Conservation (phyloP, 345 rosid genomes). For the Eucalyptus tenuipes region DNA sequence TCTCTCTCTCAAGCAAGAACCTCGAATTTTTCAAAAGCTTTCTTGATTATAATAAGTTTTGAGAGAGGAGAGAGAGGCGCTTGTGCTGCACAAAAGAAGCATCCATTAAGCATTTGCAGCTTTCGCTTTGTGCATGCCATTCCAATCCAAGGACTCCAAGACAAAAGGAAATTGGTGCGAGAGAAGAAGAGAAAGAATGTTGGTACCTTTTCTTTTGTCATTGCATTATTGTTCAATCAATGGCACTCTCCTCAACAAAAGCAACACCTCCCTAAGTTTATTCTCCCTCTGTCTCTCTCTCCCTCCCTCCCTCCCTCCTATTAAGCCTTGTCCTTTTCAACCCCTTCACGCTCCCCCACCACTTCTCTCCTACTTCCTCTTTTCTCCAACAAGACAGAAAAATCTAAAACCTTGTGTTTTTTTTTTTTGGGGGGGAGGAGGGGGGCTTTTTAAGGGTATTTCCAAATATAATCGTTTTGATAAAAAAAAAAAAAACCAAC, state of each 20-base stretch:
- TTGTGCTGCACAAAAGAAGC: slow-evolving; percentile 21
- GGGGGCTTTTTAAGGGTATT: background rate
- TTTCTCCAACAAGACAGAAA: background rate
- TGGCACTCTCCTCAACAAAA: background rate
- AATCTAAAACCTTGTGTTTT: background rate
- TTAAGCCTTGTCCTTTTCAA: slow-evolving; percentile 16
- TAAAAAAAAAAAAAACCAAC: background rate
- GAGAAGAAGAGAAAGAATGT: slow-evolving; percentile 15
- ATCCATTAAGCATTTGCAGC: slow-evolving; percentile 46
- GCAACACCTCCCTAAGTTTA: slow-evolving; percentile 21
- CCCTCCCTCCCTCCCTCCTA: background rate
- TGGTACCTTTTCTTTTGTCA: slow-evolving; percentile 21
- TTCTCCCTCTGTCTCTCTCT: slow-evolving; percentile 9
- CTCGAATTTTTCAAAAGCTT: background rate
- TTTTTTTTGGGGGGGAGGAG: accelerated
- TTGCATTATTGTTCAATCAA: slow-evolving; percentile 31
- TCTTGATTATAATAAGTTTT: background rate
- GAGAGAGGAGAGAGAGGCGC: background rate
- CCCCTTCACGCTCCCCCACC: background rate
- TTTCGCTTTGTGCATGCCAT: slow-evolving; percentile 64
- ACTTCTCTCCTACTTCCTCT: background rate
- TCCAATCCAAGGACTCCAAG: slow-evolving; percentile 38
- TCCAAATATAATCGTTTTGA: background rate
- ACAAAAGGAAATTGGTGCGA: slow-evolving; percentile 19
- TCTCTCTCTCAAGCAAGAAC: background rate